These are phyloP conservation scores for Paracorniculantispora psalliotae DNA, from an alignment of 2,329 filamentous ascomycete genomes.

Conservation along the genomic window DNA sequence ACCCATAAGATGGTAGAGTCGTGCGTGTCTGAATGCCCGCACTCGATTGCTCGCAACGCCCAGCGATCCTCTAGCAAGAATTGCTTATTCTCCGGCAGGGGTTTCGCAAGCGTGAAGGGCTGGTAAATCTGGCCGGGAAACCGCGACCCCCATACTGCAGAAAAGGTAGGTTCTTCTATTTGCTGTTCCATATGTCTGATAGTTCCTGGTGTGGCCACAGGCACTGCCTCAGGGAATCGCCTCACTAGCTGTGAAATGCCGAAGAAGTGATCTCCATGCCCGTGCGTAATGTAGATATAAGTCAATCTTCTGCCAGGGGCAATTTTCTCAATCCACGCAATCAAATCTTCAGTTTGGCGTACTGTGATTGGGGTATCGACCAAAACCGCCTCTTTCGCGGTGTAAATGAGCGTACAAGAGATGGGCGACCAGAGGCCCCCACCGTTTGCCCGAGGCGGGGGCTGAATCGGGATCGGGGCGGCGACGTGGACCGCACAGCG, in stretches of 20 bases:
- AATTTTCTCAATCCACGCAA: conserved; percentile 31
- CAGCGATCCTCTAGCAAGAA: not conserved
- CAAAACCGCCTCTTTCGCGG: too few relatives aligned
- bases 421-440: too few relatives aligned
- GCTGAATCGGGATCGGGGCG: too few relatives aligned
- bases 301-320: conserved; percentile 24
- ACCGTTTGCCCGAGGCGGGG: too few relatives aligned
- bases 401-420: too few relatives aligned
- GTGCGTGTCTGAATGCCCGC: conserved; percentile 11
- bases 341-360: conserved; percentile 26
- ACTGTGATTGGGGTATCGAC: conserved; percentile 28
- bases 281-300: conserved; percentile 37
- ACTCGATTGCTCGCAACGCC: conserved; percentile 4
- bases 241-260: conserved; percentile 25
- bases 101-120: conserved; percentile 16
- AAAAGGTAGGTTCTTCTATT: conserved; percentile 13
- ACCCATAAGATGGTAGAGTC: conserved; percentile 31
- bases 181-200: conserved; percentile 22
- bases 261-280: conserved; percentile 39
- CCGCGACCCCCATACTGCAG: conserved; percentile 18
- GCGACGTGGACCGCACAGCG: too few relatives aligned
- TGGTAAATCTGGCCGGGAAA: conserved; percentile 23
- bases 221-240: conserved; percentile 23
- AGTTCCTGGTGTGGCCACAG: conserved; percentile 20
- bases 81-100: conserved; percentile 11